Evolutionary conservation across 2,329 filamentous ascomycete species (phyloP), one percentile per base, ranked within the genome.

Genomic region (Allantophomopsis cytisporea): DNA sequence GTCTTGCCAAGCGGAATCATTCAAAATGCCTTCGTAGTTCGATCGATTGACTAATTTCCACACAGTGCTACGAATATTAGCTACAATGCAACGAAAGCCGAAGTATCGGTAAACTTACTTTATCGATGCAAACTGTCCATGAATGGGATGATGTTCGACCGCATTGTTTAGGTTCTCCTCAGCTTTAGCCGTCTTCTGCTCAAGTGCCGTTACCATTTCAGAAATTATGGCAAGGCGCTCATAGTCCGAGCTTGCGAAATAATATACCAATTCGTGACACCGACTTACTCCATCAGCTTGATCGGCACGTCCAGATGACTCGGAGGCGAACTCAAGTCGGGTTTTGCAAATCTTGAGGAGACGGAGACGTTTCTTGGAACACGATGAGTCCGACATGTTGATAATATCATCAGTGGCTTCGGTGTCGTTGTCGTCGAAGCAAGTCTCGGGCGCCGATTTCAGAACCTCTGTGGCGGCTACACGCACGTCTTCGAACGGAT

Each of bases 401-500:
- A 36, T 47, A 15, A 23, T 21, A 11, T 15, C 31, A 32, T 41
- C 43, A 38, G 45, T 7, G 18, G 18, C 7, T 20, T 20, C 18
- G 18, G 18, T 20, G 18, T 20, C 18, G 15, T 10, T 34, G 21
- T 15, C 15, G 28, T 16, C 18, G 46, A 56, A 35, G 38, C 47
- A 31, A 46, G 54, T 49, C 17, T 62, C 58, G 2, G 64, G 59
- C 32, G 73, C 63, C n/a, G 72, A 50, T 39, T 63, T 65, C 20
- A 83, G 49, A 2, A 77, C 60, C 2, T 57, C 58, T 0, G 67
- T 62, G 2, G 76, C 69, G 31, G 62, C 59, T 34, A 71, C 75
- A 47, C 89, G 72, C 4, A 96, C 83, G 57, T 98, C 91, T 41
- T 96, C 91, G 52, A 94, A 98, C 0, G 89, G 85, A 50, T 98